Evolutionary conservation across 2,329 filamentous ascomycete species (phyloP), one percentile per base, ranked within the genome.

Genomic region (Penicillium sp.): DNA sequence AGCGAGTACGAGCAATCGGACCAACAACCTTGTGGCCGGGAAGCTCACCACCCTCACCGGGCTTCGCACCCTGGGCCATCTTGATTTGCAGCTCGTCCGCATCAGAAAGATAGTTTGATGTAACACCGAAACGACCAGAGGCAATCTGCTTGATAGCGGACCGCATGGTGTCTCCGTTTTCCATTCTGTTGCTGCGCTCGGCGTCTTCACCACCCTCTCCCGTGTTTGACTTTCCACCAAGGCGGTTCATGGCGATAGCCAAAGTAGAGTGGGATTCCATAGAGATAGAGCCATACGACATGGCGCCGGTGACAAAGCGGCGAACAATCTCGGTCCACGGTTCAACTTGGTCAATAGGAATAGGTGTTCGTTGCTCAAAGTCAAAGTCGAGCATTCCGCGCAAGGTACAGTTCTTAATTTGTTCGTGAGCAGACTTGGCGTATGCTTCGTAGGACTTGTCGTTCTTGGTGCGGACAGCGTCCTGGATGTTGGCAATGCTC

Each of bases 371-470:
- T 63, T 94, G 89, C 44, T 97, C 92, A 65, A 96, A 97, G 75
- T 95, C 92, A 79, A 97, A 97, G 75, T 97, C 93, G 40, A 97
- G 85, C 71, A 97, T 85, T 70, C 93, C 93, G 72, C 93, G 91
- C 7, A 97, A 86, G 1, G 93, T 97, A 77, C 93, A 97, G 68
- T 91, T 86, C 81, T 96, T 97, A 80, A 97, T 96, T 70, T 94
- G 90, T 79, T 97, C 92, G 70, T 96, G 96, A 73, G 94, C 92
- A 2, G 91, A 89, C 59, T 88, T 85, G 1, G 93, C 96, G 77
- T 97, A 97, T 1, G 93, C 92, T 77, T 97, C 92, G 75, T 97
- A 97, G 0, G 93, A 97, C 79, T 96, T 96, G 81, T 97, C 92
- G 69, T 97, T 97, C 86, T 97, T 97, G 60, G 89, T 93, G 55